Evolutionary conservation across 169 alveolate species (phyloP), one percentile per base, ranked within the genome.

Genomic region (Theileria orientalis): DNA sequence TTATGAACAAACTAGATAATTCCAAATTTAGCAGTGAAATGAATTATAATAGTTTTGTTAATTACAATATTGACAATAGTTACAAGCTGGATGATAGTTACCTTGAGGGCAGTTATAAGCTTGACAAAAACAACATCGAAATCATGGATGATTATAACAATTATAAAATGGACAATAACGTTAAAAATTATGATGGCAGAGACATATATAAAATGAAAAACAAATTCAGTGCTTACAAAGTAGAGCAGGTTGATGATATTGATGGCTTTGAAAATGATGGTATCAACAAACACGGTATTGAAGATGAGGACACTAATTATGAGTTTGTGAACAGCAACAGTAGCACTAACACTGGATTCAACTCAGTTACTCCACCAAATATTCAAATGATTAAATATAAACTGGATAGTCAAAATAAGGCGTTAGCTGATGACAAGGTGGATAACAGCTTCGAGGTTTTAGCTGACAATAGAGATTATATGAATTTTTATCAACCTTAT

Each of bases 1-100:
- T n/a, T n/a, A n/a, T n/a, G n/a, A n/a, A n/a, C n/a, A n/a, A n/a
- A n/a, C n/a, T 37, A 37, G 9, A 9, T 37, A 37, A 37, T 37
- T 7, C 44, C 9, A 37, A 37, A 37, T 37, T 37, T 37, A 37
- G 9, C 9, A 5, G 44, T 37, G 5, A 37, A 37, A 7, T 37
- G 5, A 37, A 37, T 37, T 7, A 37, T 37, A 5, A 9, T 37
- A 37, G 44, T n/a, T n/a, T n/a, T n/a, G n/a, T n/a, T 52, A 52
- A 56, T 30, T 56, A 56, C 21, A 56, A 27, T n/a, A 56, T 56
- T 0, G 66, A 56, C 21, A n/a, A 56, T 6, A 56, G 37, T 56
- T 56, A 56, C 41, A 56, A 56, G 66, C 13, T 56, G 37, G 66
- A 56, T 27, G 21, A 56, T 30, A 16, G 14, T 56, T 19, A 25